phyloP scores from a whole-genome alignment of 1,284 basidiomycete genomes.

The Ustilago curta region DNA sequence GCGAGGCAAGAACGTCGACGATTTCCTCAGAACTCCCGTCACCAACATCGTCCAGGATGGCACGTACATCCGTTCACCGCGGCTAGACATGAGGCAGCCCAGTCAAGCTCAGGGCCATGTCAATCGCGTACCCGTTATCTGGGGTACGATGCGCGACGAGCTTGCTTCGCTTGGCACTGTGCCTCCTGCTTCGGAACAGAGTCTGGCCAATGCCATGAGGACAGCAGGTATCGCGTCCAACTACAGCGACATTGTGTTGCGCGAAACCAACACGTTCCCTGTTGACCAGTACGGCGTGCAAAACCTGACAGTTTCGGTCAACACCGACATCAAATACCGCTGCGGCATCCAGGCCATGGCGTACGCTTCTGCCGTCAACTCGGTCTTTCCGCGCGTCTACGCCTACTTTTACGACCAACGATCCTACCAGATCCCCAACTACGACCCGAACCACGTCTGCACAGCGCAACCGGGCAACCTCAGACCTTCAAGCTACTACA shows the following conservation, averaged over 20 bases:
- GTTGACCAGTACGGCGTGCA: slow-evolving; percentile 31
- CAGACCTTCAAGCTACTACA: slow-evolving; percentile 37
- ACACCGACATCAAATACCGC: slow-evolving; percentile 42
- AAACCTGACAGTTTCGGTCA: slow-evolving; percentile 42
- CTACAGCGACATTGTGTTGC: slow-evolving; percentile 41
- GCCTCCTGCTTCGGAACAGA: slow-evolving; percentile 37
- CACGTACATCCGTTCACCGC: slow-evolving; percentile 33
- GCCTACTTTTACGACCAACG: slow-evolving; percentile 42
- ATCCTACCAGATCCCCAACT: slow-evolving; percentile 45
- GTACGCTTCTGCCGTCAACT: slow-evolving; percentile 42
- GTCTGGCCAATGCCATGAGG: slow-evolving; percentile 41
- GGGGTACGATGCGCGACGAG: slow-evolving; percentile 57
- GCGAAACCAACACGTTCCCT: slow-evolving; percentile 36
- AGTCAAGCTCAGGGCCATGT: slow-evolving; percentile 26
- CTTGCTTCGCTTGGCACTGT: slow-evolving; percentile 49
- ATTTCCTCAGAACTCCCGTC: slow-evolving; percentile 21
- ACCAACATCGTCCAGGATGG: slow-evolving; percentile 37
- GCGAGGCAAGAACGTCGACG: slow-evolving; percentile 24
- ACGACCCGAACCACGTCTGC: slow-evolving; percentile 38
- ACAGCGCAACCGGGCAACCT: slow-evolving; percentile 23
- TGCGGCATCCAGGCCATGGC: slow-evolving; percentile 46
- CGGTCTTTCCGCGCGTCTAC: slow-evolving; percentile 44
- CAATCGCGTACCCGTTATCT: slow-evolving; percentile 53
- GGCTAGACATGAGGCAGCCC: slow-evolving; percentile 41
- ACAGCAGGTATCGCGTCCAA: slow-evolving; percentile 41